phyloP scores from a whole-genome alignment of 257 asterid genomes.

The Perilla frutescens region DNA sequence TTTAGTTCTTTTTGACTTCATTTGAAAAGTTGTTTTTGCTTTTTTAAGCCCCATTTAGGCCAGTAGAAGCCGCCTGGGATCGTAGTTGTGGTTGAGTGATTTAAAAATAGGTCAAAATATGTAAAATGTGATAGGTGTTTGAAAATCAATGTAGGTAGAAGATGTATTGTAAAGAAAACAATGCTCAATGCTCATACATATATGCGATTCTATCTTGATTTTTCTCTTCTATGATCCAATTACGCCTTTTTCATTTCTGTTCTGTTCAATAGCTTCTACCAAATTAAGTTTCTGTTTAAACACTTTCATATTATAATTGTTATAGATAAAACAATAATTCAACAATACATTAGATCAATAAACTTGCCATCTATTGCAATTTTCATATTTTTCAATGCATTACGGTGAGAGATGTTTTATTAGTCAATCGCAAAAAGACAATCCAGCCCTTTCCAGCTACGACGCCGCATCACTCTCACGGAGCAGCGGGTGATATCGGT shows the following conservation, averaged over 20 bases:
- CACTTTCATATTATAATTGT: neutral
- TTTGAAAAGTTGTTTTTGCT: neutral
- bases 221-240: neutral
- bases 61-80: neutral
- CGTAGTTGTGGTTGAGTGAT: conserved; percentile 7
- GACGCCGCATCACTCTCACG: conserved; percentile 19
- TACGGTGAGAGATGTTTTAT: neutral
- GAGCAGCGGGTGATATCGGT: conserved; percentile 10
- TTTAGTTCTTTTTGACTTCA: conserved; percentile 54
- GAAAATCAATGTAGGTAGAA: conserved; percentile 25
- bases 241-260: neutral
- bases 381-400: neutral
- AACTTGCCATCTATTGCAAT: neutral
- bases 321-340: neutral
- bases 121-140: conserved; percentile 26
- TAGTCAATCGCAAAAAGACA: too few relatives aligned
- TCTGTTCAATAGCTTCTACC: too few relatives aligned
- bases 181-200: conserved; percentile 10
- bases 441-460: neutral
- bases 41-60: neutral
- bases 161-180: conserved; percentile 21
- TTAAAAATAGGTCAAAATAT: neutral
- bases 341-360: neutral
- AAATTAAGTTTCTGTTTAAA: neutral
- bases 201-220: neutral